A percentile compares a stretch with the other conserved stretches of the same genome.
Evolutionary conservation across 352 stramenopile genomes (phyloP).

Genomic region (Phytophthora crassamura): DNA sequence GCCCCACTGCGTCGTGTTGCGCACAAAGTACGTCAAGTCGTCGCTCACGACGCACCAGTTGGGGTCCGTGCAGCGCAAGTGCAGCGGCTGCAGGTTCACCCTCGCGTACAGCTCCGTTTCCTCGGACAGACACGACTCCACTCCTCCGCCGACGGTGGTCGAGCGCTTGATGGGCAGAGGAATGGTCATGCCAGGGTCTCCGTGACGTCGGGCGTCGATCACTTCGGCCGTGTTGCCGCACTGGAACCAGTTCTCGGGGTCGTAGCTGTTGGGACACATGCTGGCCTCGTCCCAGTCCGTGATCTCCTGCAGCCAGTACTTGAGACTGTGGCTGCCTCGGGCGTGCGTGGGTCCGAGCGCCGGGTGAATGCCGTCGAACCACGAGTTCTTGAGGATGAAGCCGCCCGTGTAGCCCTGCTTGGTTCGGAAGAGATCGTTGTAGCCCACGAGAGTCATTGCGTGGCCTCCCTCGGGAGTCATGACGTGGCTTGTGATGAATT

Average conservation of each 20-base stretch:
- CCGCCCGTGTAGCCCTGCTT: constrained; percentile 68
- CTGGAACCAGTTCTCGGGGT: constrained; percentile 78
- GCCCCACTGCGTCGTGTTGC: constrained; percentile 64
- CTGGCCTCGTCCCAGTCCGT: constrained; percentile 71
- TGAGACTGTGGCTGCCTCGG: constrained; percentile 68
- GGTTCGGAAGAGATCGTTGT: constrained; percentile 70
- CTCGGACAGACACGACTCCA: constrained; percentile 61
- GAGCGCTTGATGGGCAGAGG: constrained; percentile 43
- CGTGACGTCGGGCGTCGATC: constrained; percentile 34
- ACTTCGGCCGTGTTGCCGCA: constrained; percentile 68
- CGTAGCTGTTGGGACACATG: constrained; percentile 78
- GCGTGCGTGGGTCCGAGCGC: constrained; percentile 63
- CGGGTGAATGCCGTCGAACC: constrained; percentile 69
- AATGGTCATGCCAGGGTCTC: constrained; percentile 44
- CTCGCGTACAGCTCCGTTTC: constrained; percentile 65
- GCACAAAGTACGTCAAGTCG: constrained; percentile 66
- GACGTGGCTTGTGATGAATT: constrained; percentile 61
- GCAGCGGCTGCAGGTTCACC: constrained; percentile 67
- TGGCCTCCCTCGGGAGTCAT: constrained; percentile 67
- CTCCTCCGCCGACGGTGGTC: constrained; percentile 32
- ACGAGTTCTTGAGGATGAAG: constrained; percentile 85
- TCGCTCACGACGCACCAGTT: constrained; percentile 42
- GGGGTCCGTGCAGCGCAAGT: constrained; percentile 62
- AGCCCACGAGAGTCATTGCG: constrained; percentile 75
- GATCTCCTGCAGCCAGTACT: constrained; percentile 80